Evolutionary conservation across 108 stramenopile genomes (phyloP).

Genomic region (Fragilariopsis cylindrus): DNA sequence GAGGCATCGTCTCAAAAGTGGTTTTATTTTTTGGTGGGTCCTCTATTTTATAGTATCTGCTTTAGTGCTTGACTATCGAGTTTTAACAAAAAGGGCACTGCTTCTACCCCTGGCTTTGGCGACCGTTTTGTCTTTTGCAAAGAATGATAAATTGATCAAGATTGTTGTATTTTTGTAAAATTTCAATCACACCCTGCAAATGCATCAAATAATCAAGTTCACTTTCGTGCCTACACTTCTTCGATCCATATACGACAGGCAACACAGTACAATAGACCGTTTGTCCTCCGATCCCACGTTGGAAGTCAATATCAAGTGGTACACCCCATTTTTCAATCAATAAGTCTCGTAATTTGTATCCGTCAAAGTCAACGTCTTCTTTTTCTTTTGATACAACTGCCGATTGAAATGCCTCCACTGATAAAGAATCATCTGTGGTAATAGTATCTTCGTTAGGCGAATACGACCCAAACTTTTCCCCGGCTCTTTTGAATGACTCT

Average conservation of each 20-base stretch:
- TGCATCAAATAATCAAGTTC: slow-evolving; percentile 39
- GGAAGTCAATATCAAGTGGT: slow-evolving; percentile 36
- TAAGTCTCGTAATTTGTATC: slow-evolving; percentile 32
- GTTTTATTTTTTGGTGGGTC: too few relatives aligned
- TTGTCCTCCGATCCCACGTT: neutral
- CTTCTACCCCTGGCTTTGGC: slow-evolving; percentile 32
- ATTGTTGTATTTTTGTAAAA: slow-evolving; percentile 32
- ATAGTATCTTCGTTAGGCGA: neutral
- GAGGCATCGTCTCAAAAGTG: too few relatives aligned
- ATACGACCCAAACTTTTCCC: neutral
- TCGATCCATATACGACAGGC: slow-evolving; percentile 31
- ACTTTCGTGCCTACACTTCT: slow-evolving; percentile 26
- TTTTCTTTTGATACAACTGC: slow-evolving; percentile 3
- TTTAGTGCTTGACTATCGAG: slow-evolving; percentile 15
- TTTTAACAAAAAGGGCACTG: slow-evolving; percentile 28
- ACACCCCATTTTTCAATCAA: slow-evolving; percentile 34
- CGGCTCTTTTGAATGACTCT: slow-evolving; percentile 20
- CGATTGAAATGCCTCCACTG: slow-evolving; percentile 5
- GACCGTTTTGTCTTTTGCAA: slow-evolving; percentile 15
- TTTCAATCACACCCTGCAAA: slow-evolving; percentile 30
- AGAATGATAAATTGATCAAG: slow-evolving; percentile 25
- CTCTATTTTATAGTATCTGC: slow-evolving; percentile 13
- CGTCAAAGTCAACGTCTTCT: slow-evolving; percentile 26
- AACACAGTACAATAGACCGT: slow-evolving; percentile 30
- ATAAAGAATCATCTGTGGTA: slow-evolving; percentile 14